A percentile compares a stretch with the other conserved stretches of the same genome.
Conservation (phyloP, 2,329 filamentous ascomycete genomes). For the Helminthosporium solani region DNA sequence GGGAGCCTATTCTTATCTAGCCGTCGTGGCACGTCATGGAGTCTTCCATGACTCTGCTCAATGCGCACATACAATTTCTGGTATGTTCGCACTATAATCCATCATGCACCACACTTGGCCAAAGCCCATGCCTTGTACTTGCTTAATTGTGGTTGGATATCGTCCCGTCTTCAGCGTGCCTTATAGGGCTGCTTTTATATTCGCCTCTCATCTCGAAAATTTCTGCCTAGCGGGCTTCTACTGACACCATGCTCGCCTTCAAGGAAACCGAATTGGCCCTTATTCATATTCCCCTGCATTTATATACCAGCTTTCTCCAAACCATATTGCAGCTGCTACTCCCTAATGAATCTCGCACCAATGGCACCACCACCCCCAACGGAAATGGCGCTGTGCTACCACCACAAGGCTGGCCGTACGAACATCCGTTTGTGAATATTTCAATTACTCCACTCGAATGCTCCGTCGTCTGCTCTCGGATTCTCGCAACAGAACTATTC, state of each 20-base stretch:
- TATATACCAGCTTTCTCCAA: slow-evolving; percentile 77
- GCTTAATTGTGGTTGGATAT: slow-evolving; percentile 25
- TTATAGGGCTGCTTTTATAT: slow-evolving; percentile 34
- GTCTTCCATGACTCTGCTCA: slow-evolving; percentile 48
- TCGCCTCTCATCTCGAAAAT: slow-evolving; percentile 28
- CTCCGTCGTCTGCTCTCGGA: slow-evolving; percentile 82
- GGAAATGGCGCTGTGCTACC: slow-evolving; percentile 35
- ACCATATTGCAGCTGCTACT: slow-evolving; percentile 84
- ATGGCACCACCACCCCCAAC: slow-evolving; percentile 23
- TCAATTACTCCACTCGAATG: slow-evolving; percentile 91
- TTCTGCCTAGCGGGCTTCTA: slow-evolving; percentile 20
- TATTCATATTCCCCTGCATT: slow-evolving; percentile 81
- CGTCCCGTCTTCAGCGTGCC: slow-evolving; percentile 29
- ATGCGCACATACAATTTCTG: slow-evolving; percentile 52
- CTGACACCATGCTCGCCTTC: slow-evolving; percentile 40
- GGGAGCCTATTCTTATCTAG: slow-evolving; percentile 35
- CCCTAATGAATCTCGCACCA: slow-evolving; percentile 53
- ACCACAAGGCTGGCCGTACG: slow-evolving; percentile 48
- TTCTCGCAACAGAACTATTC: slow-evolving; percentile 74
- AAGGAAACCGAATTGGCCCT: slow-evolving; percentile 86
- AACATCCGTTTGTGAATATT: slow-evolving; percentile 86
- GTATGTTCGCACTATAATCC: slow-evolving; percentile 39
- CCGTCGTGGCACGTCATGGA: slow-evolving; percentile 41
- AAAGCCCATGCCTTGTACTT: slow-evolving; percentile 21
- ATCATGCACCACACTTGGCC: slow-evolving; percentile 24